Base-by-base conservation (phyloP, 352 stramenopile species). In the Phytophthora tubulina region DNA sequence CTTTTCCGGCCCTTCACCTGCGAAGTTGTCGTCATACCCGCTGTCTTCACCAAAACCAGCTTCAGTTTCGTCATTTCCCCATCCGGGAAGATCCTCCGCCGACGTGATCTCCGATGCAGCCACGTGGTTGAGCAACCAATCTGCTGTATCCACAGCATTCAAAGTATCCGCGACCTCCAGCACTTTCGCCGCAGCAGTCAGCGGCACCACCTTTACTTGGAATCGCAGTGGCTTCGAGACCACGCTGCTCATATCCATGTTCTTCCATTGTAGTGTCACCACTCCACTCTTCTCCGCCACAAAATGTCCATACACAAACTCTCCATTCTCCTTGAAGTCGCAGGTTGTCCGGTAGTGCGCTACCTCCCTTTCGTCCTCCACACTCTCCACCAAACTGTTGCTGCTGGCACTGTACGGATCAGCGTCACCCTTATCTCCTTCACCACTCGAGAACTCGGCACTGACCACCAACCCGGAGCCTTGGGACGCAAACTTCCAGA, bases 401-500 rank as follows among this genome's bases (percentile, higher is more conserved):
- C 14, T 59, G n/a, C 35, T 50, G 7, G 52, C 33, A 62, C 61
- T 78, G 59, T 80, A 84, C 10, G 76, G 73, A 15, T 84, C 70
- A 17, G 52, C 9, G 3, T 70, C 48, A 8, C 31, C 36, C 11
- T 59, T 3, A 53, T 15, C 42, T 21, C 13, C 32, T 30, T 55
- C 31, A 32, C 17, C 45, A 63, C 51, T 50, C 3, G 63, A 60
- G 14, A 79, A 73, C 13, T 58, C 10, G n/a, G 70, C 79, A 60
- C 72, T 67, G 30, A 84, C 80, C 6, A 80, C 67, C 9, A 84
- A 8, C 13, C 63, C 66, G 15, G 55, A 35, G 14, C 71, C 75
- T 50, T 79, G 60, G n/a, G 74, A 84, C 21, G 44, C 33, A 48
- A 81, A 89, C 52, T 79, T 81, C 81, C 79, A 86, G 21, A 86